phyloP scores from a whole-genome alignment of 371 early-diverging fungal genomes.

The Blastocladiella emersonii region DNA sequence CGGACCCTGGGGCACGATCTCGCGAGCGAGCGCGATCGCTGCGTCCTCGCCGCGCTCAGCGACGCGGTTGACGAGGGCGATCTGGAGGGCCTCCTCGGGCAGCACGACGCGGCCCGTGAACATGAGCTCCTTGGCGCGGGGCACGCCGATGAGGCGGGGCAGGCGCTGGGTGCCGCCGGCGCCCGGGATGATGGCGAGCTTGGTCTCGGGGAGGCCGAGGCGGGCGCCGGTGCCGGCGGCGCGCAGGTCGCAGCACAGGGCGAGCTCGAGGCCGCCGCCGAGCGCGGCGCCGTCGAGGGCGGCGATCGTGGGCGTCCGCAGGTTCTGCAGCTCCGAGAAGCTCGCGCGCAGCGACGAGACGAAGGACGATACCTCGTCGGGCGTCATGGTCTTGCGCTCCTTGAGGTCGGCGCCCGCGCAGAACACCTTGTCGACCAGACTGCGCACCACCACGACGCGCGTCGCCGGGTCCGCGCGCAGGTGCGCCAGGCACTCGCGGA shows the following conservation, averaged over 20 bases:
- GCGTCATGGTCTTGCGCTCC: slow-evolving; percentile 79
- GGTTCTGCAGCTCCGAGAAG: slow-evolving; percentile 69
- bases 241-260: slow-evolving; percentile 81
- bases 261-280: slow-evolving; percentile 90
- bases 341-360: slow-evolving; percentile 57
- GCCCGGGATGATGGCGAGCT: slow-evolving; percentile 92
- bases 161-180: slow-evolving; percentile 94
- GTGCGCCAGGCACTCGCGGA: slow-evolving; percentile 47
- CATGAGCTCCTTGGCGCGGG: slow-evolving; percentile 84
- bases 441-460: slow-evolving; percentile 70
- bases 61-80: slow-evolving; percentile 63
- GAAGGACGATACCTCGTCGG: slow-evolving; percentile 67
- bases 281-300: slow-evolving; percentile 89
- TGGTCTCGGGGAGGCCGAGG: slow-evolving; percentile 86
- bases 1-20: slow-evolving; percentile 76
- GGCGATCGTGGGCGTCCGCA: slow-evolving; percentile 89
- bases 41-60: slow-evolving; percentile 19
- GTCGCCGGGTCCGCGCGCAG: slow-evolving; percentile 49
- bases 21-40: slow-evolving; percentile 62
- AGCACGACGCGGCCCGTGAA: slow-evolving; percentile 64
- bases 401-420: slow-evolving; percentile 95
- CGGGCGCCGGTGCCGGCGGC: slow-evolving; percentile 65
- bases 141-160: slow-evolving; percentile 68
- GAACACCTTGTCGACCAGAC: slow-evolving; percentile 70
- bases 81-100: slow-evolving; percentile 41